phyloP scores from a whole-genome alignment of 2,329 filamentous ascomycete species.

The Trichoderma citrinoviride region DNA sequence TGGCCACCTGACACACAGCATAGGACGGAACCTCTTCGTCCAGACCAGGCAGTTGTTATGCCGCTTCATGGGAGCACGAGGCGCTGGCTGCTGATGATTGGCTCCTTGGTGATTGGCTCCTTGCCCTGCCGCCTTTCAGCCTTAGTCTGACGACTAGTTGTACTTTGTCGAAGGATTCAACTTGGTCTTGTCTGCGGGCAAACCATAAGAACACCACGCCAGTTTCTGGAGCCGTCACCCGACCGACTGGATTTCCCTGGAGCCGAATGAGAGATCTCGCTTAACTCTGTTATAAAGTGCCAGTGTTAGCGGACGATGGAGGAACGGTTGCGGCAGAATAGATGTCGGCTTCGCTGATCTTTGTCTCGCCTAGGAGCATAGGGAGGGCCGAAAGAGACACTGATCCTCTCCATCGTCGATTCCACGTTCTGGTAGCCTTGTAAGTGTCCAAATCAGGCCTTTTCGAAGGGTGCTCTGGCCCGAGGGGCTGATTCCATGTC shows the following conservation, averaged over 20 bases:
- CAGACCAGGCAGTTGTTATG: too few species aligned
- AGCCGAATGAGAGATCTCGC: background rate
- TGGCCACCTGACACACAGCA: background rate
- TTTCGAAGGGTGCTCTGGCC: too few species aligned
- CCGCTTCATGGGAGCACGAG: background rate
- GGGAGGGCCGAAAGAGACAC: too few species aligned
- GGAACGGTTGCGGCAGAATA: too few species aligned
- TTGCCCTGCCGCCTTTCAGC: background rate
- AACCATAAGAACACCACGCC: background rate
- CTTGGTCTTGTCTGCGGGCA: background rate
- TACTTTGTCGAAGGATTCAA: background rate
- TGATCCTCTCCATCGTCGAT: too few species aligned
- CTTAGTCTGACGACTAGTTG: background rate
- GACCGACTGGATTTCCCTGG: background rate
- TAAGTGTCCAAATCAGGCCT: too few species aligned
- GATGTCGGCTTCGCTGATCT: too few species aligned
- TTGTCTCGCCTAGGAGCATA: too few species aligned
- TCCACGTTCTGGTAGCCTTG: too few species aligned
- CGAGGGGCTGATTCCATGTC: too few species aligned
- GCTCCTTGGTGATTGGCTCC: background rate
- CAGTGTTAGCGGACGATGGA: background rate
- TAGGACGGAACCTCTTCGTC: background rate
- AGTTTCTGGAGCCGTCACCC: background rate
- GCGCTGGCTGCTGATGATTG: background rate
- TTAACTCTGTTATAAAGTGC: background rate